Evolutionary conservation across 352 stramenopile genomes (phyloP), one percentile per base, ranked within the genome.

Genomic region (Thraustochytrium sp.): DNA sequence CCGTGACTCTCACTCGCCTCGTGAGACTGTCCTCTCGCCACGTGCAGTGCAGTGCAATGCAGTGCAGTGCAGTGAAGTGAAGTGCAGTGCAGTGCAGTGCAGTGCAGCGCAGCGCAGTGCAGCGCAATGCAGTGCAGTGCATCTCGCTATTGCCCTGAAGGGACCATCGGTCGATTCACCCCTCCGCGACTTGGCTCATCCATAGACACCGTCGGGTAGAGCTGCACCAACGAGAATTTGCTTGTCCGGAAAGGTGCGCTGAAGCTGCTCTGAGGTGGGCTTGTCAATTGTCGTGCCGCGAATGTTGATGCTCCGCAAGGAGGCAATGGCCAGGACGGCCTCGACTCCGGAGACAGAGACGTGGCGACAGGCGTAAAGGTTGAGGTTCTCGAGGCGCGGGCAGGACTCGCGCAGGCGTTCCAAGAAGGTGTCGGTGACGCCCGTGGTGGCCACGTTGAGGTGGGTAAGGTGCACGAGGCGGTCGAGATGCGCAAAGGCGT

Each of bases 351-450:
- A 3, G 18, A 72, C 21, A 0, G 46, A 34, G 53, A 80, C 51
- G 21, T 64, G 68, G 8, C 63, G 63, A 72, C 68, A 80, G 3
- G 44, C 68, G 38, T 80, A 80, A 9, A 80, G 31, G 51, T 80
- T 80, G 23, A 80, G 53, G 53, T 53, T 55, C 31, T 61, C 53
- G 13, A 72, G 13, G 37, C 42, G 46, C 42, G 16, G 18, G 2
- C 31, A 72, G 46, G 5, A 21, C 9, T 44, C 23, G 31, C 9
- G n/a, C 1, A 80, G 16, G 1, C 2, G 8, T 13, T 46, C 68
- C 9, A 80, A 34, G 18, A 46, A 46, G n/a, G 26, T 42, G 51
- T 80, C 68, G 1, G 44, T 80, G 46, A 80, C 40, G 11, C 46
- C 23, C 23, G 68, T 80, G 9, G 68, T 31, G 11, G 68, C 68